These are phyloP conservation scores for Fulvia fulva DNA, from an alignment of 2,329 filamentous ascomycete genomes.

Conservation along the genomic window DNA sequence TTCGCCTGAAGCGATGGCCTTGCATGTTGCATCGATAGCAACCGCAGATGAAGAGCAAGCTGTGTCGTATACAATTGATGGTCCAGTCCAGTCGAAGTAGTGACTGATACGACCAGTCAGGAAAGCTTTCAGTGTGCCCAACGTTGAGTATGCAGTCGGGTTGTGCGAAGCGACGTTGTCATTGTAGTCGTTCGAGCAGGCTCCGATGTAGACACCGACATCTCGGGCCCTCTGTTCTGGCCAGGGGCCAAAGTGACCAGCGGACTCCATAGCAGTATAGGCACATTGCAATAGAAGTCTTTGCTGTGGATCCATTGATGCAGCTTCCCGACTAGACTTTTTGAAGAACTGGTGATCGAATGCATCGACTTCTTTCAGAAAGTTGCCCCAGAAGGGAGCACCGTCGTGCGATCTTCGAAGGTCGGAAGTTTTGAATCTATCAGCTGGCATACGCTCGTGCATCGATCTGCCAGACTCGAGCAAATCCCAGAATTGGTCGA, in stretches of 20 bases:
- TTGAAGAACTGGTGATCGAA: conserved; percentile 38
- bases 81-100: conserved; percentile 43
- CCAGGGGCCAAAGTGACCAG: conserved; percentile 27
- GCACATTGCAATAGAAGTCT: conserved; percentile 29
- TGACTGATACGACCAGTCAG: conserved; percentile 36
- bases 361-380: conserved; percentile 14
- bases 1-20: conserved; percentile 29
- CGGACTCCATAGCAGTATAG: conserved; percentile 33
- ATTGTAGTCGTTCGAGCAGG: conserved; percentile 39
- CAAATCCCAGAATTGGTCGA: conserved; percentile 14
- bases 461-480: conserved; percentile 6
- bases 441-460: conserved; percentile 4
- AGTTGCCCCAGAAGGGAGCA: conserved; percentile 8
- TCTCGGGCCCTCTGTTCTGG: conserved; percentile 36
- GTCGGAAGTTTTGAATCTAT: not conserved
- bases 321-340: conserved; percentile 26
- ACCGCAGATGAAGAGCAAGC: conserved; percentile 25
- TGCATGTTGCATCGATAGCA: conserved; percentile 31
- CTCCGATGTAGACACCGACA: conserved; percentile 41
- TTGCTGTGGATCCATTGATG: conserved; percentile 32
- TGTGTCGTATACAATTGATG: conserved; percentile 33
- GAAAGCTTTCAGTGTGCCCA: conserved; percentile 20
- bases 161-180: conserved; percentile 3
- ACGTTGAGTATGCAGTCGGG: conserved; percentile 30
- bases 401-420: not conserved